Evolutionary conservation across 192 early-diverging fungal genomes (phyloP).

Genomic region (Diversispora eburnea): DNA sequence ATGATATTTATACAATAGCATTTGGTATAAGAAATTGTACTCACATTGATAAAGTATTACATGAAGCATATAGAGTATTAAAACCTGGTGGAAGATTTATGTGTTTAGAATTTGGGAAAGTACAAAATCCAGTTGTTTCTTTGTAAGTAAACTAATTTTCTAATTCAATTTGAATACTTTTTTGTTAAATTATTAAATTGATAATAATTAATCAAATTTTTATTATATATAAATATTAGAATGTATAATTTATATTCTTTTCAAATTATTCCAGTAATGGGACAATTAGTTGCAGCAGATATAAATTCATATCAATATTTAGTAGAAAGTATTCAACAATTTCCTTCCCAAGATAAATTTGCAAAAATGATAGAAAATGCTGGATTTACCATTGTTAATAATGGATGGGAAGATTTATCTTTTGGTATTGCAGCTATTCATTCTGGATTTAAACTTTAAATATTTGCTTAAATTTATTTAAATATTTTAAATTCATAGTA

Average conservation of each 20-base stretch:
- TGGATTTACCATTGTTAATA: constrained; percentile 85
- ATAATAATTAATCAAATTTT: background rate
- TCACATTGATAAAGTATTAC: constrained; percentile 80
- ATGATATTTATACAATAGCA: constrained; percentile 95
- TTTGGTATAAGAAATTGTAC: constrained; percentile 99
- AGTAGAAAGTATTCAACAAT: constrained; percentile 93
- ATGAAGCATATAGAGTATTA: constrained; percentile 89
- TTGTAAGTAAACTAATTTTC: constrained; percentile 48
- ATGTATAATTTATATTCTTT: constrained; percentile 94
- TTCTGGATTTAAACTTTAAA: constrained; percentile 87
- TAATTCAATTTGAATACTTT: background rate
- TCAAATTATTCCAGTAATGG: constrained; percentile 85
- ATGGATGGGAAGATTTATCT: constrained; percentile 90
- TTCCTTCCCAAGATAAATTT: constrained; percentile 88
- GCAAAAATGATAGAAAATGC: constrained; percentile 84
- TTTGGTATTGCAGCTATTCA: constrained; percentile 98
- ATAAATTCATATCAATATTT: constrained; percentile 94
- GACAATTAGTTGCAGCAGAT: constrained; percentile 84
- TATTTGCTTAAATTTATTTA: no score
- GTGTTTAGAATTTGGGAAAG: constrained; percentile 90
- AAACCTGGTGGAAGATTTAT: constrained; percentile 96
- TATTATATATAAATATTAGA: constrained; percentile 29
- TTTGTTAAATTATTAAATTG: background rate
- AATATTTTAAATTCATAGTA: no score
- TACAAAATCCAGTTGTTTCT: constrained; percentile 81